phyloP scores from a whole-genome alignment of 75 land plant genomes.

The Pinus tabuliformis region DNA sequence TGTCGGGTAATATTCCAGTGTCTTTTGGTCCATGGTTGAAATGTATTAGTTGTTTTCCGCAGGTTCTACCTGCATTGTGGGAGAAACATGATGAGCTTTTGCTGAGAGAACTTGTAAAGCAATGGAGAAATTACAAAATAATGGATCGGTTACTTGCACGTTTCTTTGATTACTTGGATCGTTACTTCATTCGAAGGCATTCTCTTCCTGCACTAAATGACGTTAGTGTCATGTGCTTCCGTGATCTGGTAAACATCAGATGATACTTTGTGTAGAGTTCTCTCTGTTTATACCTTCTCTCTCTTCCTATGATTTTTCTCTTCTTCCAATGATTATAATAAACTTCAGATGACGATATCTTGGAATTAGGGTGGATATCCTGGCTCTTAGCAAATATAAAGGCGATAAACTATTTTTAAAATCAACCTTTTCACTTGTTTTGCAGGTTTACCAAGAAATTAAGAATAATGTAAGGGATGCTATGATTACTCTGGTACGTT shows the following conservation, averaged over 20 bases:
- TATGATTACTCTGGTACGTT: conserved; percentile 81
- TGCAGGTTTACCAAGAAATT: conserved; percentile 83
- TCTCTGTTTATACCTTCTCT: not conserved
- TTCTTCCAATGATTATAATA: not conserved
- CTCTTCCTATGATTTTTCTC: not conserved
- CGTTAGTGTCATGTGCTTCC: conserved; percentile 83
- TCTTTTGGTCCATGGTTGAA: not conserved
- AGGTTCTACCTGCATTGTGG: conserved; percentile 89
- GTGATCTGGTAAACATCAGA: conserved; percentile 60
- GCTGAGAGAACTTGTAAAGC: conserved; percentile 90
- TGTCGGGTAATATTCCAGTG: too few species aligned
- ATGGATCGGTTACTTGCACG: conserved; percentile 95
- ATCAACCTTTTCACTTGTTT: conserved; percentile 1
- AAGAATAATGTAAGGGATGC: conserved; percentile 90
- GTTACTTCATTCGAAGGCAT: conserved; percentile 84
- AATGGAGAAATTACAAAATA: conserved; percentile 94
- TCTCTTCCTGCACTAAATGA: conserved; percentile 86
- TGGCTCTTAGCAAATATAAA: not conserved
- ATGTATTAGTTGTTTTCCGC: not conserved
- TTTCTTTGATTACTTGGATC: conserved; percentile 88
- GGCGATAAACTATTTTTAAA: not conserved
- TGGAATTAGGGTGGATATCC: not conserved
- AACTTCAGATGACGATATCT: not conserved
- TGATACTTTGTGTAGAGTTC: not conserved
- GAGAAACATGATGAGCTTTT: conserved; percentile 96